phyloP scores from a whole-genome alignment of 805 yeast species.

The Sungouiozyma ichnusensis region DNA sequence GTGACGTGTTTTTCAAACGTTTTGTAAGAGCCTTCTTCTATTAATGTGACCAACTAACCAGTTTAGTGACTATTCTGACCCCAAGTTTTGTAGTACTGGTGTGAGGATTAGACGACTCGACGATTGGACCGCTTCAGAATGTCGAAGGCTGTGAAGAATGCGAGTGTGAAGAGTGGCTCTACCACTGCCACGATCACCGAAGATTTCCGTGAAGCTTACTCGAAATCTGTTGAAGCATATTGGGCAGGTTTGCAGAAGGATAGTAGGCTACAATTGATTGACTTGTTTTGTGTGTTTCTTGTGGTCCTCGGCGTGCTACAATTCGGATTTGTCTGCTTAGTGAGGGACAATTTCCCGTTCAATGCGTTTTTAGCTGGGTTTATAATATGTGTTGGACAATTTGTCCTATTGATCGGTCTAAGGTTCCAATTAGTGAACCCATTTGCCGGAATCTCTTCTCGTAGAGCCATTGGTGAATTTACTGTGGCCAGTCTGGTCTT shows the following conservation, averaged over 20 bases:
- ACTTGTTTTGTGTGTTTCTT: conserved; percentile 62
- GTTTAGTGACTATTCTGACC: too few species aligned
- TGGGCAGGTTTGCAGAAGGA: conserved; percentile 25
- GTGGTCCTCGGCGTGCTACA: conserved; percentile 70
- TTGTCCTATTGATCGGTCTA: conserved; percentile 75
- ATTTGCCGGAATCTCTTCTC: conserved; percentile 37
- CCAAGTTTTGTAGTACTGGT: too few species aligned
- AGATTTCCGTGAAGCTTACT: conserved; percentile 23
- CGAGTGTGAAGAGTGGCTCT: conserved; percentile 2
- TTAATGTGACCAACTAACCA: too few species aligned
- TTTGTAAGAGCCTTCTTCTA: too few species aligned
- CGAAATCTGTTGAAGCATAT: conserved; percentile 16
- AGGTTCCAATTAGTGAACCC: conserved; percentile 56
- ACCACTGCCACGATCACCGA: conserved; percentile 6
- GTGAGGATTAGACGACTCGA: too few species aligned
- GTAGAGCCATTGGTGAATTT: conserved; percentile 78
- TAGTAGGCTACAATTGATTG: conserved; percentile 54
- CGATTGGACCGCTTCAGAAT: background rate
- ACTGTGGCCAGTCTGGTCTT: conserved; percentile 76
- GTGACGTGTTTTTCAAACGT: too few species aligned
- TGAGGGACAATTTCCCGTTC: conserved; percentile 85
- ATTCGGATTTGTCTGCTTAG: conserved; percentile 60
- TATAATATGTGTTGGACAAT: conserved; percentile 86
- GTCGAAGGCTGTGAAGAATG: conserved; percentile 1
- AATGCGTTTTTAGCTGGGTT: conserved; percentile 95